A percentile compares a stretch with the other conserved stretches of the same genome.
phyloP scores from a whole-genome alignment of 2,329 filamentous ascomycete species.

The Sclerotinia spermophila region DNA sequence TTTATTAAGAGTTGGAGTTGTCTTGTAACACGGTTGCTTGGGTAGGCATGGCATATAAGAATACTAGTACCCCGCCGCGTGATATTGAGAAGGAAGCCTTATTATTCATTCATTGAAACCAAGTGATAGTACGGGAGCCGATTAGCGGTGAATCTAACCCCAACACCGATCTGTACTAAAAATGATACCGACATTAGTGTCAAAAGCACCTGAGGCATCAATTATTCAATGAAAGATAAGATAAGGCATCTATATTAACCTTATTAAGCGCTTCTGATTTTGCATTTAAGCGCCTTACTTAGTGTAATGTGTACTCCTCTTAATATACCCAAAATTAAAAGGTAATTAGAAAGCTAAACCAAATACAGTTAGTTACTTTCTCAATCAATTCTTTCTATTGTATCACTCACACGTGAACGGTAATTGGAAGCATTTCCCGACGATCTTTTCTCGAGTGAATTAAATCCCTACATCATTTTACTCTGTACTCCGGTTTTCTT shows the following conservation, averaged over 20 bases:
- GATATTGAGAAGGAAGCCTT: neutral
- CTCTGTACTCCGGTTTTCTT: conserved; percentile 13
- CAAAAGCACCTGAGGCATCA: neutral
- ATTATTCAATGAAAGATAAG: neutral
- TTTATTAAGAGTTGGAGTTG: conserved; percentile 3
- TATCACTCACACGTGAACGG: neutral
- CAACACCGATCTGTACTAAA: conserved; percentile 5
- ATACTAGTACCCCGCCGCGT: conserved; percentile 17
- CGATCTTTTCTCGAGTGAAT: neutral
- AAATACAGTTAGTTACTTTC: neutral
- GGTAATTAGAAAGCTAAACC: neutral
- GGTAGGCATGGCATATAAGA: neutral
- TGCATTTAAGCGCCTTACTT: conserved; percentile 1
- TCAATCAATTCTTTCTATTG: neutral
- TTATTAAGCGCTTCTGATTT: too few relatives aligned
- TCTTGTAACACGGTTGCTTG: neutral
- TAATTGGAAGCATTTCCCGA: conserved; percentile 5
- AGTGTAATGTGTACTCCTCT: neutral
- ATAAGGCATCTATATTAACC: conserved; percentile 1
- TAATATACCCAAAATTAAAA: too few relatives aligned
- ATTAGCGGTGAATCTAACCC: conserved; percentile 7
- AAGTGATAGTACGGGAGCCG: neutral
- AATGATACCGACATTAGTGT: neutral
- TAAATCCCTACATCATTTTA: neutral
- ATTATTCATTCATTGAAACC: neutral